Evolutionary conservation across 495 filamentous ascomycete genomes (phyloP).

Genomic region (Mycothermus thermophilus): DNA sequence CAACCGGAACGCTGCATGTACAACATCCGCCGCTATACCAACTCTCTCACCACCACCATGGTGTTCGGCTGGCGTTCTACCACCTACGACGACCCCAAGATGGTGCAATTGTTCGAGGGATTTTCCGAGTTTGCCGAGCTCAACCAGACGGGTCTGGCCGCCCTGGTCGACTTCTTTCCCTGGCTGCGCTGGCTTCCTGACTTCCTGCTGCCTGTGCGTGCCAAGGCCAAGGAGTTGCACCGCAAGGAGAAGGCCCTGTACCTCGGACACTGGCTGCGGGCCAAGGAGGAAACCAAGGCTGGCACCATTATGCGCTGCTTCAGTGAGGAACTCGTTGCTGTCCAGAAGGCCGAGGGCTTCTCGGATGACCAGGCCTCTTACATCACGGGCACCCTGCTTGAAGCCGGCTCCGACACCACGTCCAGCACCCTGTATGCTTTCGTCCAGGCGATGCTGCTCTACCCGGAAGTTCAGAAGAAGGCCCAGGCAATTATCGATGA

Average conservation of each 20-base stretch:
- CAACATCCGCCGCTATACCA: constrained; percentile 40
- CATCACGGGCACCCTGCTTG: constrained; percentile 38
- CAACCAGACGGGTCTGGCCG: constrained; percentile 26
- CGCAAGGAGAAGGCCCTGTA: constrained; percentile 19
- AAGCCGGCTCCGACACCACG: constrained; percentile 46
- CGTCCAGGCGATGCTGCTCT: constrained; percentile 44
- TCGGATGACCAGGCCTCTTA: constrained; percentile 29
- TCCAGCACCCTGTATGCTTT: constrained; percentile 39
- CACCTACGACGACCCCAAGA: constrained; percentile 34
- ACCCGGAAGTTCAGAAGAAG: constrained; percentile 32
- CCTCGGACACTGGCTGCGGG: constrained; percentile 19
- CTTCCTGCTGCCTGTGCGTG: constrained; percentile 18
- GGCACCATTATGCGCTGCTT: constrained; percentile 27
- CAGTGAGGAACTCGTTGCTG: constrained; percentile 24
- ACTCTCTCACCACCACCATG: constrained; percentile 43
- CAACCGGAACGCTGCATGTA: constrained; percentile 28
- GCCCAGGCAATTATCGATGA: constrained; percentile 43
- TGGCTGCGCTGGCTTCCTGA: constrained; percentile 29
- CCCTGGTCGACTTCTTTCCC: constrained; percentile 32
- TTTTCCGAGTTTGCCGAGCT: constrained; percentile 36
- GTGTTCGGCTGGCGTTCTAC: constrained; percentile 39
- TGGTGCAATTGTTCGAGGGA: constrained; percentile 40
- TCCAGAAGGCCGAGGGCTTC: constrained; percentile 26
- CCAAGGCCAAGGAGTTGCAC: constrained; percentile 19
- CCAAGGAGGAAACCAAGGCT: constrained; percentile 14